phyloP scores from a whole-genome alignment of 2,329 filamentous ascomycete genomes.

The Fusarium circinatum region DNA sequence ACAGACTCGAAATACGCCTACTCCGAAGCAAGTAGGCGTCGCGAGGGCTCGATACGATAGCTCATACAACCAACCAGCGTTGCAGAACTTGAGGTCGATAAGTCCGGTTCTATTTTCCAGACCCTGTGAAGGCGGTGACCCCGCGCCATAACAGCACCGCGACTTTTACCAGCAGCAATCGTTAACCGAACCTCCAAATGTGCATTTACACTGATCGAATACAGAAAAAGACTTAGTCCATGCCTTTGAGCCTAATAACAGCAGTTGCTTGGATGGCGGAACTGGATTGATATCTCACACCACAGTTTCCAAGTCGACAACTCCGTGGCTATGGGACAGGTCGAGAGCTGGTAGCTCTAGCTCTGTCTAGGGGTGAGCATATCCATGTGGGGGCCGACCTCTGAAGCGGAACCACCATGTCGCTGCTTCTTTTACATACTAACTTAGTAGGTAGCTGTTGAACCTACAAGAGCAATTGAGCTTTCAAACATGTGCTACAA shows the following conservation, averaged over 20 bases:
- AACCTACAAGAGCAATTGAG: constrained; percentile 2
- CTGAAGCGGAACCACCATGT: not conserved
- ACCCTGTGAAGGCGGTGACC: constrained; percentile 45
- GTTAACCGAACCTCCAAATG: constrained; percentile 1
- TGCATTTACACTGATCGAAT: not conserved
- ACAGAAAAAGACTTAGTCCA: not conserved
- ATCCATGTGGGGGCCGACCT: constrained; percentile 30
- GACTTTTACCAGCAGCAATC: constrained; percentile 23
- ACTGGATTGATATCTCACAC: not conserved
- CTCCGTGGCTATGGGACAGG: not conserved
- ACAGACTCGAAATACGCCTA: not conserved
- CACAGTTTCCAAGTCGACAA: not conserved
- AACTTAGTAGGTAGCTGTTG: not conserved
- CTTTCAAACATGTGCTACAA: not conserved
- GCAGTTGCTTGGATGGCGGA: not conserved
- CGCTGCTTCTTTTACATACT: not conserved
- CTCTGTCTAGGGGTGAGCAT: constrained; percentile 24
- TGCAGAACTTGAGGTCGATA: constrained; percentile 38
- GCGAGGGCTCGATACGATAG: constrained; percentile 19
- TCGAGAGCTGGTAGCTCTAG: constrained; percentile 13
- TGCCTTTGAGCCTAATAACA: not conserved
- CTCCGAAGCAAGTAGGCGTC: constrained; percentile 17
- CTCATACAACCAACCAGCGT: constrained; percentile 22
- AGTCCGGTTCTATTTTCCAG: constrained; percentile 44
- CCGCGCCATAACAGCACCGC: constrained; percentile 36